A percentile compares a stretch with the other conserved stretches of the same genome.
Evolutionary conservation across 148 eudicot genomes (phyloP).

Genomic region (Cornus suecica): DNA sequence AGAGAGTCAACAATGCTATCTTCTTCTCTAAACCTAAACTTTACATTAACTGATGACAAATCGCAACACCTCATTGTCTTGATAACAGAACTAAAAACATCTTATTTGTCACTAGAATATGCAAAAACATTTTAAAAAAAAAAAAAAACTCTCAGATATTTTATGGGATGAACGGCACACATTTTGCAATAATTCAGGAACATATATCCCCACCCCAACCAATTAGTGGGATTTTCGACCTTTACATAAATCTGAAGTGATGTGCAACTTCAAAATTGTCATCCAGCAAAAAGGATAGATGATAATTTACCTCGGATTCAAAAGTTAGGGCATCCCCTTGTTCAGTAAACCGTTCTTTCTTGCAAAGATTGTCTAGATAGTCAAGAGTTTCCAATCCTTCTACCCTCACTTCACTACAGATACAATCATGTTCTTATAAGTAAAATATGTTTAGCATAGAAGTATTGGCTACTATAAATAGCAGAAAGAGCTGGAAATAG

Average conservation of each 20-base stretch:
- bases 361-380: slow-evolving; percentile 61
- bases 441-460: background rate
- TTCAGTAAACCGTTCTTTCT: slow-evolving; percentile 63
- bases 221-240: background rate
- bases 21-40: background rate
- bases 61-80: background rate
- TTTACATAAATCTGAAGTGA: background rate
- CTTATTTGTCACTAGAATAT: background rate
- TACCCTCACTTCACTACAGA: slow-evolving; percentile 70
- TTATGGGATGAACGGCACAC: background rate
- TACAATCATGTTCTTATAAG: background rate
- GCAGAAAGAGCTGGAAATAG: background rate
- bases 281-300: background rate
- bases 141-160: background rate
- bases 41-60: background rate
- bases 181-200: background rate
- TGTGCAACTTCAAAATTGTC: background rate
- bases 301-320: slow-evolving; percentile 64
- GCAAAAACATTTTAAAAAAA: no score
- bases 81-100: background rate
- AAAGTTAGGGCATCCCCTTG: slow-evolving; percentile 90
- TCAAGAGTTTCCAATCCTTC: slow-evolving; percentile 84
- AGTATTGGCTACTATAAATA: background rate
- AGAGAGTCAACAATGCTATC: background rate
- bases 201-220: background rate